Percentiles rank a stretch among this genome's conserved stretches.
phyloP scores from a whole-genome alignment of 768 basidiomycete genomes.

The Lanmaoa pseudosensibilis region DNA sequence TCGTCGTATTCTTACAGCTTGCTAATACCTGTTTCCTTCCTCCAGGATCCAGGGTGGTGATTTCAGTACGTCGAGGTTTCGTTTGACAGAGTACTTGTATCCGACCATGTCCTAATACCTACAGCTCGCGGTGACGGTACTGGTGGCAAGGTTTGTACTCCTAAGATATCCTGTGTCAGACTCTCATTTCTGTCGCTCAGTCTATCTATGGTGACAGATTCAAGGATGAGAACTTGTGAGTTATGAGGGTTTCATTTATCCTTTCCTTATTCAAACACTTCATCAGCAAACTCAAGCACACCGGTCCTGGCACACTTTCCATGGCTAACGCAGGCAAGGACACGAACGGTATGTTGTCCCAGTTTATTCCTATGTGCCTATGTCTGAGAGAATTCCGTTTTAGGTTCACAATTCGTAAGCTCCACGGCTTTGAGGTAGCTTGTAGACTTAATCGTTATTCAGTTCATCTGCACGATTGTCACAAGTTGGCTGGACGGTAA shows the following conservation, averaged over 20 bases:
- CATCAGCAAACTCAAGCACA: conserved; percentile 90
- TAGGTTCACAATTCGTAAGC: conserved; percentile 85
- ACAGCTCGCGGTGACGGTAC: conserved; percentile 83
- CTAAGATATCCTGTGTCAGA: background rate
- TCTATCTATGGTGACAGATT: conserved; percentile 92
- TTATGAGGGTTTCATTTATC: background rate
- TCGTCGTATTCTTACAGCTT: background rate
- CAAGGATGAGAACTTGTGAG: conserved; percentile 94
- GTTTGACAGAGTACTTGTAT: conserved; percentile 15
- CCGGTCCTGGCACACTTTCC: conserved; percentile 80
- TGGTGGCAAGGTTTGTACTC: conserved; percentile 71
- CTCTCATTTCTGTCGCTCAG: conserved; percentile 34
- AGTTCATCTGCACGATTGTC: conserved; percentile 91
- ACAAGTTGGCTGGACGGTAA: conserved; percentile 91
- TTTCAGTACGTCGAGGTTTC: conserved; percentile 67
- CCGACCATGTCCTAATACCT: conserved; percentile 9
- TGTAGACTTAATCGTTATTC: conserved; percentile 1
- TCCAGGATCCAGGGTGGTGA: conserved; percentile 95
- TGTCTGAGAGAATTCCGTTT: conserved; percentile 3
- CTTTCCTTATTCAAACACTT: background rate
- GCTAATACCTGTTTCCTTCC: conserved; percentile 1
- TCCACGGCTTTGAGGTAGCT: background rate
- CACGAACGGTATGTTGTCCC: conserved; percentile 72
- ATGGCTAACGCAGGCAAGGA: conserved; percentile 95
- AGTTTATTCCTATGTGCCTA: background rate